Conservation (phyloP, 1,284 basidiomycete species). For the Ustilago bromivora region DNA sequence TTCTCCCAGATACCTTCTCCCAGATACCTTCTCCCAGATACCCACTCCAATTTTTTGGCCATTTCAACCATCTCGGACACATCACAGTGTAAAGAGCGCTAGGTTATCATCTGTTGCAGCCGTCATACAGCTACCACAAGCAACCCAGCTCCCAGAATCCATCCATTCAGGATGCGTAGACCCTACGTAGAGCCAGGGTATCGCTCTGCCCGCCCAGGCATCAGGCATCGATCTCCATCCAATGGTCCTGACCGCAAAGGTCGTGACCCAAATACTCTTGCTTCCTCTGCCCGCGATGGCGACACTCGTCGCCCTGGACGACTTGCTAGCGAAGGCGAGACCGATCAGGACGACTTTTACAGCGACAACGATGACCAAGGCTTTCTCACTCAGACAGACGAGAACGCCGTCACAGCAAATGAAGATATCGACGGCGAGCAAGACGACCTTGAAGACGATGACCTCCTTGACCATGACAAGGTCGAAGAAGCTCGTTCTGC, state of each 20-base stretch:
- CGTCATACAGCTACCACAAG: neutral
- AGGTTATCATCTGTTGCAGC: neutral
- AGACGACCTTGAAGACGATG: conserved; percentile 30
- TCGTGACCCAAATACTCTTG: conserved; percentile 36
- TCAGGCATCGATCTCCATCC: conserved; percentile 42
- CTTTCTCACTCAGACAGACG: conserved; percentile 45
- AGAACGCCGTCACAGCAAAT: conserved; percentile 43
- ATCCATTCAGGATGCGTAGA: conserved; percentile 29
- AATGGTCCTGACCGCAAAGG: conserved; percentile 47
- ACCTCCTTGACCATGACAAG: conserved; percentile 19
- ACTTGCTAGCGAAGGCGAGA: conserved; percentile 43
- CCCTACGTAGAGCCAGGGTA: conserved; percentile 49
- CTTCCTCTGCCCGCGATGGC: conserved; percentile 2
- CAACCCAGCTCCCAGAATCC: neutral
- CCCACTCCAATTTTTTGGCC: neutral
- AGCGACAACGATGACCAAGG: conserved; percentile 47
- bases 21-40: conserved; percentile 5
- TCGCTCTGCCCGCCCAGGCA: conserved; percentile 45
- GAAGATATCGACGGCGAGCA: conserved; percentile 42
- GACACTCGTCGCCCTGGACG: conserved; percentile 22
- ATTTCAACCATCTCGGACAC: neutral
- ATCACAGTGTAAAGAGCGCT: neutral
- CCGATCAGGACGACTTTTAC: conserved; percentile 47
- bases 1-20: too few relatives aligned
- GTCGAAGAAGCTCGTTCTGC: conserved; percentile 11